Evolutionary conservation across 2,329 filamentous ascomycete species (phyloP).

Genomic region (Penicillium sp.): DNA sequence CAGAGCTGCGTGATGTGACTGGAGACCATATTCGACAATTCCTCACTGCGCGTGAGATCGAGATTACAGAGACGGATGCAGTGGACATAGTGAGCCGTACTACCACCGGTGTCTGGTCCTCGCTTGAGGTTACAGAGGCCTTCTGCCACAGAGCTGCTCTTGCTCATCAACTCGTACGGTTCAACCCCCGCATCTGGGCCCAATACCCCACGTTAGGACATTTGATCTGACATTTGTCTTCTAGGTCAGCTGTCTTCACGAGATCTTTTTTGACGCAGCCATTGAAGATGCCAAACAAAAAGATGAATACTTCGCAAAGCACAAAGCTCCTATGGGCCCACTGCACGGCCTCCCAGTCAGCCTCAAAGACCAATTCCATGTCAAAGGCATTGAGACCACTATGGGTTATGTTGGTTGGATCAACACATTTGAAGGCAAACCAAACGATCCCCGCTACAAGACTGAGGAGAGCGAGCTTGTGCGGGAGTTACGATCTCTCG

Average conservation of each 20-base stretch:
- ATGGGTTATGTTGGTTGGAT: constrained; percentile 70
- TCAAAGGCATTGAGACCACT: constrained; percentile 55
- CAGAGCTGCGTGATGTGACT: constrained; percentile 59
- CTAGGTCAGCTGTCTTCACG: constrained; percentile 53
- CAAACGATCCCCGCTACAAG: constrained; percentile 52
- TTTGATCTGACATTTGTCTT: background rate
- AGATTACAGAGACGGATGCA: constrained; percentile 64
- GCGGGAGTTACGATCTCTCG: constrained; percentile 53
- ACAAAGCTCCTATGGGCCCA: constrained; percentile 55
- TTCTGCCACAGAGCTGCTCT: constrained; percentile 60
- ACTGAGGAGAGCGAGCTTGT: constrained; percentile 62
- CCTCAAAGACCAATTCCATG: constrained; percentile 52
- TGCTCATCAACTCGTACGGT: constrained; percentile 59
- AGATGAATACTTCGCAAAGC: constrained; percentile 48
- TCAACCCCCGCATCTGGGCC: too few relatives aligned
- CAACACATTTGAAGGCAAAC: constrained; percentile 60
- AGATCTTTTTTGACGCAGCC: constrained; percentile 58
- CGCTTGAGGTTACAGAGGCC: constrained; percentile 57
- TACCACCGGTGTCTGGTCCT: constrained; percentile 57
- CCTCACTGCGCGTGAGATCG: constrained; percentile 55
- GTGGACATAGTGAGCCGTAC: constrained; percentile 59
- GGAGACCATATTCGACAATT: constrained; percentile 60
- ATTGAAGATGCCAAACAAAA: constrained; percentile 51
- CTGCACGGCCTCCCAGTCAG: constrained; percentile 65
- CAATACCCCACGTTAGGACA: background rate